Evolutionary conservation across 441 rosid genomes (phyloP).

Genomic region (Gossypium davidsonii): DNA sequence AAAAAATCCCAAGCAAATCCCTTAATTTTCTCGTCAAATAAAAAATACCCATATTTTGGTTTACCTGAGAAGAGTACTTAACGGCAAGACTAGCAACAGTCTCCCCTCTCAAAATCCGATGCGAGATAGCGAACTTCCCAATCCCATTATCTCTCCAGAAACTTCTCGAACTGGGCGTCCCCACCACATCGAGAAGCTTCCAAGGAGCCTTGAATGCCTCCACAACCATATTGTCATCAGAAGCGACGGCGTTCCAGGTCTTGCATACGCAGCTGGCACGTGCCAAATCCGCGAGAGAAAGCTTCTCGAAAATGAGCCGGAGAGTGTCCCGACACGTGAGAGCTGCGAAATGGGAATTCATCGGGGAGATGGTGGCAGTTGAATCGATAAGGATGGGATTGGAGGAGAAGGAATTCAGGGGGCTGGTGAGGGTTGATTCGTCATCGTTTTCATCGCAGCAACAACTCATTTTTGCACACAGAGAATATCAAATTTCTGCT

Average conservation of each 20-base stretch:
- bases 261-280: slow-evolving; percentile 81
- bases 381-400: background rate
- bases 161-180: slow-evolving; percentile 42
- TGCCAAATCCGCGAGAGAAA: slow-evolving; percentile 57
- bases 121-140: slow-evolving; percentile 74
- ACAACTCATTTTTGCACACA: slow-evolving; percentile 31
- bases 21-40: slow-evolving; percentile 7
- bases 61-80: slow-evolving; percentile 83
- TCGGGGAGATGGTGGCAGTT: slow-evolving; percentile 37
- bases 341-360: slow-evolving; percentile 48
- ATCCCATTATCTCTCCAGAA: slow-evolving; percentile 82
- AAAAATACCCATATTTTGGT: background rate
- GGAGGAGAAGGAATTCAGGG: slow-evolving; percentile 21
- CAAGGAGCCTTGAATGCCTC: slow-evolving; percentile 56
- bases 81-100: slow-evolving; percentile 73
- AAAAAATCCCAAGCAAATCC: background rate
- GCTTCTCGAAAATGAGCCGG: slow-evolving; percentile 53
- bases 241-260: slow-evolving; percentile 53
- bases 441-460: slow-evolving; percentile 39
- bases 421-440: slow-evolving; percentile 16
- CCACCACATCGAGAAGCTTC: slow-evolving; percentile 60
- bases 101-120: slow-evolving; percentile 58
- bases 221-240: slow-evolving; percentile 40
- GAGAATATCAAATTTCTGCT: background rate
- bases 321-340: slow-evolving; percentile 58